Percentiles rank a stretch among this genome's conserved stretches.
These are phyloP conservation scores for Zalerion maritima DNA, from an alignment of 495 filamentous ascomycete genomes.

Conservation along the genomic window DNA sequence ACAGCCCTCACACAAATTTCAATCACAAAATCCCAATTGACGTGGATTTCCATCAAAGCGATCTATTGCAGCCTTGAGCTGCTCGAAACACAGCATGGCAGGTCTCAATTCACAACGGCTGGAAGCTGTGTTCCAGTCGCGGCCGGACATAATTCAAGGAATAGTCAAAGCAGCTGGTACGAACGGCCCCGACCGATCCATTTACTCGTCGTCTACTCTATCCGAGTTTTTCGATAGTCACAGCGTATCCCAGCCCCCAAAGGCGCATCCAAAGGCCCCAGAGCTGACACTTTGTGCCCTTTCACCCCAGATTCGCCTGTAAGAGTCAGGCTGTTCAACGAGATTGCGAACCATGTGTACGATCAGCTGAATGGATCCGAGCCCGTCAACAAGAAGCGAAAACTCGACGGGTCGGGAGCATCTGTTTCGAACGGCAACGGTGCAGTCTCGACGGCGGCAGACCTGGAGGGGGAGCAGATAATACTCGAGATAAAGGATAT, in stretches of 20 bases:
- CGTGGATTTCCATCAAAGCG: too few relatives aligned
- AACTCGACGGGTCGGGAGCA: conserved; percentile 26
- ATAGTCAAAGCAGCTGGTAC: conserved; percentile 32
- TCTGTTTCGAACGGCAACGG: conserved; percentile 6
- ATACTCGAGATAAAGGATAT: conserved; percentile 54
- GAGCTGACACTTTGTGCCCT: conserved; percentile 7
- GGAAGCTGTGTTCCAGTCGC: conserved; percentile 26
- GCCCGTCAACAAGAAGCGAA: conserved; percentile 33
- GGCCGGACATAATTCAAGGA: conserved; percentile 29
- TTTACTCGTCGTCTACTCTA: not conserved
- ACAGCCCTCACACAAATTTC: too few relatives aligned
- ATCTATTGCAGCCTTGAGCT: too few relatives aligned
- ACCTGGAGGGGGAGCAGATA: conserved; percentile 24
- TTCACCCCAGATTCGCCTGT: conserved; percentile 24
- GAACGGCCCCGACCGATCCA: not conserved
- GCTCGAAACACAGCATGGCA: too few relatives aligned
- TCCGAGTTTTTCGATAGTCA: conserved; percentile 2
- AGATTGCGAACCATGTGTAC: conserved; percentile 34
- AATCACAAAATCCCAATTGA: too few relatives aligned
- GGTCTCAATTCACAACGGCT: conserved; percentile 27
- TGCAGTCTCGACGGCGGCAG: conserved; percentile 3
- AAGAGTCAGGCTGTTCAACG: conserved; percentile 35
- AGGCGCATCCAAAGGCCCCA: too few relatives aligned
- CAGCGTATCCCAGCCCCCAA: too few relatives aligned
- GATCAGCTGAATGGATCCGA: conserved; percentile 20